Conservation (phyloP, 1,284 basidiomycete genomes). For the Tilletia indica region DNA sequence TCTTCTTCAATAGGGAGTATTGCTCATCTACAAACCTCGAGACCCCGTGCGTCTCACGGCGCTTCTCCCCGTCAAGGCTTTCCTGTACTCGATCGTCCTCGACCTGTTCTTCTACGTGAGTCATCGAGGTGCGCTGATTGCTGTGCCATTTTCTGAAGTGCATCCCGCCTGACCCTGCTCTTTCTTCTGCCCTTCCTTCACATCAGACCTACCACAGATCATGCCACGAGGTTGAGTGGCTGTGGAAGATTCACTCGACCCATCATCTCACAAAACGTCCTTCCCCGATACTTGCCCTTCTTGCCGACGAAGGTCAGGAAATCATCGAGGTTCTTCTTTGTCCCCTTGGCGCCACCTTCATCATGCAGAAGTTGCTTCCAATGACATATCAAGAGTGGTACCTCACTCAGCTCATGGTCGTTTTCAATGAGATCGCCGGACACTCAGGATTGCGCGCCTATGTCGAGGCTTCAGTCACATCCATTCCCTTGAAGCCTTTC, state of each 20-base stretch:
- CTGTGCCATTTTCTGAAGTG: neutral
- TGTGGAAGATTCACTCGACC: neutral
- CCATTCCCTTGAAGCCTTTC: too few species aligned
- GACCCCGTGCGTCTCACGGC: too few species aligned
- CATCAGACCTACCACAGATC: neutral
- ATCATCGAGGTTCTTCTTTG: neutral
- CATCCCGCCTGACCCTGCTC: neutral
- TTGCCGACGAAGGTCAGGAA: conserved; percentile 7
- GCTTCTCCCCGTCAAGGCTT: neutral
- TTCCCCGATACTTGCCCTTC: neutral
- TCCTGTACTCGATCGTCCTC: neutral
- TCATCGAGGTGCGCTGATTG: too few species aligned
- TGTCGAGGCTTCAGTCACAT: too few species aligned
- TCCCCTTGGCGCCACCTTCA: neutral
- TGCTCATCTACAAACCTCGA: too few species aligned
- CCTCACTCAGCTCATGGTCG: neutral
- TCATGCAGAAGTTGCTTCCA: neutral
- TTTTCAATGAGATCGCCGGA: neutral
- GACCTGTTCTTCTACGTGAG: neutral
- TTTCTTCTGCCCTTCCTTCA: neutral
- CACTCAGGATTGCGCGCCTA: too few species aligned
- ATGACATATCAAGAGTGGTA: conserved; percentile 7
- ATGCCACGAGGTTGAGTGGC: neutral
- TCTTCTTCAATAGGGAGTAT: too few species aligned
- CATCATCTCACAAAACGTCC: neutral